Percentiles rank a stretch among this genome's conserved stretches.
These are phyloP conservation scores for Xerocomellus amylosporus DNA, from an alignment of 768 basidiomycete species.

Conservation along the genomic window DNA sequence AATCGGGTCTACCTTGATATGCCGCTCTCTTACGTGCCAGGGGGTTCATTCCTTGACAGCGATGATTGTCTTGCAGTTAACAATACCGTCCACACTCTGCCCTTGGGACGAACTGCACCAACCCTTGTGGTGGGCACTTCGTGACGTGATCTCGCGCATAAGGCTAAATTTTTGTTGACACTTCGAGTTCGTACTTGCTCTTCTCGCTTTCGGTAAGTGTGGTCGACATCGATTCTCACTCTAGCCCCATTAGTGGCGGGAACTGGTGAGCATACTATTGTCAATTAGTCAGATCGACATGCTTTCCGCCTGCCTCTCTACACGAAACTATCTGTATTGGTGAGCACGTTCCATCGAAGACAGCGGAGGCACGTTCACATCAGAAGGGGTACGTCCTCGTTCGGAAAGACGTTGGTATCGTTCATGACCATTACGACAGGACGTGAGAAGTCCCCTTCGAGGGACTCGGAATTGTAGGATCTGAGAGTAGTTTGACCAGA, in stretches of 20 bases:
- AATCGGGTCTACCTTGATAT: conserved; percentile 10
- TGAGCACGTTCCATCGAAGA: background rate
- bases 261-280: conserved; percentile 2
- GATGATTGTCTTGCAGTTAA: conserved; percentile 4
- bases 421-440: conserved; percentile 8
- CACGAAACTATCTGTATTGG: conserved; percentile 18
- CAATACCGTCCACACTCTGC: background rate
- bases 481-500: background rate
- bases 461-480: background rate
- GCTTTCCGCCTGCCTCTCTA: conserved; percentile 12
- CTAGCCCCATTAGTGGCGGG: background rate
- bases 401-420: background rate
- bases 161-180: background rate
- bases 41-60: background rate
- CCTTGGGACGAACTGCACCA: conserved; percentile 12
- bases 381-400: conserved; percentile 1
- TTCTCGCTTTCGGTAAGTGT: conserved; percentile 12
- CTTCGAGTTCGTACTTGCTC: conserved; percentile 11
- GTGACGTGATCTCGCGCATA: background rate
- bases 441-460: background rate
- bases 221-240: background rate
- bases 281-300: conserved; percentile 17
- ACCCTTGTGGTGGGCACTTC: conserved; percentile 9
- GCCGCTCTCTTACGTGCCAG: background rate
- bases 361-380: background rate